Evolutionary conservation across 1,284 basidiomycete species (phyloP).

Genomic region (Cryptococcus amylolentus): DNA sequence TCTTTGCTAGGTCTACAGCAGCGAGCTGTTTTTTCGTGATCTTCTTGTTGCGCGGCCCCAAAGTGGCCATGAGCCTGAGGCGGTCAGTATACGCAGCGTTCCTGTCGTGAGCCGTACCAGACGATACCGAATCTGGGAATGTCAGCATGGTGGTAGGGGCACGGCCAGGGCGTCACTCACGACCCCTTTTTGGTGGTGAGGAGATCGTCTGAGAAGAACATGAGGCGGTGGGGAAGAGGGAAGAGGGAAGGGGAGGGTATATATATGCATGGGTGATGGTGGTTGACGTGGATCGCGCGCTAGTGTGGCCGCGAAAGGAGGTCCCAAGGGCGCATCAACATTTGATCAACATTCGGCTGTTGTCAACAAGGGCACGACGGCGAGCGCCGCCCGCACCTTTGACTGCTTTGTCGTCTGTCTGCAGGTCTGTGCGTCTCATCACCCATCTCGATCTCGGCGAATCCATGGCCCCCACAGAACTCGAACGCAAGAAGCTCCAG

Average conservation of each 20-base stretch:
- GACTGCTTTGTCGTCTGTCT: too few species aligned
- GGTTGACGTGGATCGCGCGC: too few species aligned
- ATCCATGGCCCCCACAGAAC: conserved; percentile 10
- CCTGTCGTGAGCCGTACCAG: conserved; percentile 26
- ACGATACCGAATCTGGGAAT: conserved; percentile 37
- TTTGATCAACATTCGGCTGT: too few species aligned
- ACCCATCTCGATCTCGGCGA: too few species aligned
- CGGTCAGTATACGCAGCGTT: not conserved
- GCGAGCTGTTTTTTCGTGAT: conserved; percentile 73
- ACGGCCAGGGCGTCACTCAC: conserved; percentile 20
- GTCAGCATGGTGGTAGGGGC: not conserved
- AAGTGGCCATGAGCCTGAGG: conserved; percentile 78
- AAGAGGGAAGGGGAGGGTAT: conserved; percentile 7
- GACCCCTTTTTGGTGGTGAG: conserved; percentile 39
- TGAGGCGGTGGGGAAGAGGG: conserved; percentile 3
- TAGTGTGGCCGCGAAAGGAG: too few species aligned
- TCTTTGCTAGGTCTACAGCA: conserved; percentile 69
- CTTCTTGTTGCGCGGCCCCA: conserved; percentile 77
- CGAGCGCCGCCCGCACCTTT: too few species aligned
- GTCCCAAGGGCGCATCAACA: not conserved
- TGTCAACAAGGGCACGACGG: not conserved
- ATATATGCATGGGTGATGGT: not conserved
- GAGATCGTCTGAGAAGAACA: conserved; percentile 44
- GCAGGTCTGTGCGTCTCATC: too few species aligned
- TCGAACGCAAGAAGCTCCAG: conserved; percentile 42